Evolutionary conservation across 805 yeast species (phyloP).

Genomic region (Wickerhamiella slavikovae): DNA sequence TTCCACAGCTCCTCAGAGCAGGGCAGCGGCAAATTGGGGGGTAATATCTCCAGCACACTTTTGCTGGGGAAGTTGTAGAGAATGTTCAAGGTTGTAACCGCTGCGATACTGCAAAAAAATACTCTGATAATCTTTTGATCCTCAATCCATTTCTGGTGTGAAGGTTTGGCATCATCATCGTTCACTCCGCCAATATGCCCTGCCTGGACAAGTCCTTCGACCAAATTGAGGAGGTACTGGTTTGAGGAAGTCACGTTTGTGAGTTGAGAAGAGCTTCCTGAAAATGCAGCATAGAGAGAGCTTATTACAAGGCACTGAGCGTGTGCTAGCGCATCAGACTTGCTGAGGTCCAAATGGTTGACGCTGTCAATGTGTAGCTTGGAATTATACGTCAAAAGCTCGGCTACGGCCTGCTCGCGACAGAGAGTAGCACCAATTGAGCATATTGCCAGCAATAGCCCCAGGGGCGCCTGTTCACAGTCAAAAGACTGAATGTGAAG

Average conservation of each 20-base stretch:
- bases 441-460: slow-evolving; percentile 16
- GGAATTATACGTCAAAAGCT: slow-evolving; percentile 8
- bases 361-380: slow-evolving; percentile 10
- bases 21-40: slow-evolving; percentile 12
- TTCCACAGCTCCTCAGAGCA: slow-evolving; percentile 17
- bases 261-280: slow-evolving; percentile 8
- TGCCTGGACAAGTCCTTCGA: slow-evolving; percentile 5
- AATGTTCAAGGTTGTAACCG: slow-evolving; percentile 14
- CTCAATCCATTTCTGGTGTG: slow-evolving; percentile 14
- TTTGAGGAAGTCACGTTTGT: slow-evolving; percentile 13
- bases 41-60: slow-evolving; percentile 1
- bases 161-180: not conserved
- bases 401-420: slow-evolving; percentile 12
- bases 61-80: slow-evolving; percentile 14
- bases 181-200: slow-evolving; percentile 1
- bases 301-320: slow-evolving; percentile 3
- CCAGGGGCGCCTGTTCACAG: slow-evolving; percentile 14
- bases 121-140: slow-evolving; percentile 15
- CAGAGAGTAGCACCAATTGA: slow-evolving; percentile 17
- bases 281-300: slow-evolving; percentile 4
- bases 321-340: not conserved
- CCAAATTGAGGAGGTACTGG: slow-evolving; percentile 8
- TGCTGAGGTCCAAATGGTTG: not conserved
- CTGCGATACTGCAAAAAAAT: slow-evolving; percentile 14
- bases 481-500: slow-evolving; percentile 17